Base-by-base conservation (phyloP, 257 asterid genomes). In the Nyctanthes arbortristis region DNA sequence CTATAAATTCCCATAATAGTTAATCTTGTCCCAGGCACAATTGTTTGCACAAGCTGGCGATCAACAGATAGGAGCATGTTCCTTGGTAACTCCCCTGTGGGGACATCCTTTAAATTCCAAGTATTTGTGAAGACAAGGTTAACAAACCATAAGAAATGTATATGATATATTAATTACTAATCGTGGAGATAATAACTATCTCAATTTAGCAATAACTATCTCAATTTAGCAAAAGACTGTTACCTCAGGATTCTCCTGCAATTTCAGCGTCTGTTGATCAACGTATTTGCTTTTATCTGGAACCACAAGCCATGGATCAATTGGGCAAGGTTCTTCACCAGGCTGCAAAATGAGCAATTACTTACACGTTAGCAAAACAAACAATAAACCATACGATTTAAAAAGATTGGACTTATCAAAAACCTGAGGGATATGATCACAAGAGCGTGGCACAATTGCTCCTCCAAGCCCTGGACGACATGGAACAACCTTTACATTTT, bases 381-480 rank as follows among this genome's bases (percentile, higher is more conserved):
- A 7, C n/a, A 58, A 7, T 11, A 8, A 49, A 66, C 22, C 71
- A 66, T 9, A 45, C 36, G 18, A 67, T 58, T 6, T 47, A 24
- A 13, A 56, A 34, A 61, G 36, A 45, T 55, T 54, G 65, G 37
- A 25, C 36, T 28, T 27, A 40, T 31, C 8, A 66, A 52, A 55
- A 65, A 94, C 99, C 96, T 94, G 99, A 68, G 99, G 81, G 36
- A 79, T 63, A 59, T 89, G 96, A 77, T 91, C 99, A 78, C 99
- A 91, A 66, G 96, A 87, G 43, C 99, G 91, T 3, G 99, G 97
- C 67, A 94, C 88, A 58, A 94, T 77, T 47, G 99, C 99, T 67
- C 99, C 97, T 74, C 99, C 99, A 68, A 91, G 96, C 73, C 99
- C 97, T 0, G 99, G 99, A 55, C 96, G 96, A 59, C 99, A 91